These are phyloP conservation scores for Leavenworthia alabamica DNA, from an alignment of 345 rosid genomes.

Conservation along the genomic window DNA sequence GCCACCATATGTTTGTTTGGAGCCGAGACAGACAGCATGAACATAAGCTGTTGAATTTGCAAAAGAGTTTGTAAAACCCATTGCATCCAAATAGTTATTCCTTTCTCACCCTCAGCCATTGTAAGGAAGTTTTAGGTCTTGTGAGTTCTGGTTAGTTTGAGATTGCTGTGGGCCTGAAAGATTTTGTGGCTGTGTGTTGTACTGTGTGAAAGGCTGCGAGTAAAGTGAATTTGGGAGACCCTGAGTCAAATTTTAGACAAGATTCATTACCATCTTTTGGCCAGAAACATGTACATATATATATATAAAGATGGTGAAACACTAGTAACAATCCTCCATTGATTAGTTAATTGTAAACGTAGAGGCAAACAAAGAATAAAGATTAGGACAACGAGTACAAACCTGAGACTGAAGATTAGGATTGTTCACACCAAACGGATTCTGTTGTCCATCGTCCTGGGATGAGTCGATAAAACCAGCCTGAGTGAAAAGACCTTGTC, in stretches of 20 bases:
- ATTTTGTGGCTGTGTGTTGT: too few species aligned
- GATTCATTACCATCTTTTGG: background rate
- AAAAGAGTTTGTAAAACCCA: constrained; percentile 60
- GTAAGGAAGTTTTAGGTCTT: constrained; percentile 72
- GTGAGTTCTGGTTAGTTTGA: constrained; percentile 71
- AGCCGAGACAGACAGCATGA: constrained; percentile 62
- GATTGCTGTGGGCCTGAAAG: constrained; percentile 61
- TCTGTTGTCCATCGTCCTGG: constrained; percentile 76
- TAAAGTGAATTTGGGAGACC: constrained; percentile 88
- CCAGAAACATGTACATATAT: background rate
- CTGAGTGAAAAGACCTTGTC: constrained; percentile 88
- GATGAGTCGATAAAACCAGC: constrained; percentile 78
- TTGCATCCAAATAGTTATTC: background rate
- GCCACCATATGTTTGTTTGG: constrained; percentile 33
- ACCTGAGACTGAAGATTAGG: constrained; percentile 95
- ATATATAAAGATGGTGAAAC: background rate
- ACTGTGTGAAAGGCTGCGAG: constrained; percentile 85
- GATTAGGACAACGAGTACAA: constrained; percentile 10
- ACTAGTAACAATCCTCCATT: too few species aligned
- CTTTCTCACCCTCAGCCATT: constrained; percentile 56
- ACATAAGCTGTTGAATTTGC: constrained; percentile 66
- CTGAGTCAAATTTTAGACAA: constrained; percentile 31
- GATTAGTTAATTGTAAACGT: too few species aligned
- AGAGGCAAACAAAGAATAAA: background rate
- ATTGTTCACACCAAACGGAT: constrained; percentile 73